Base-by-base conservation (phyloP, 208 protist genomes). In the Herpetomonas samuelpessoai region DNA sequence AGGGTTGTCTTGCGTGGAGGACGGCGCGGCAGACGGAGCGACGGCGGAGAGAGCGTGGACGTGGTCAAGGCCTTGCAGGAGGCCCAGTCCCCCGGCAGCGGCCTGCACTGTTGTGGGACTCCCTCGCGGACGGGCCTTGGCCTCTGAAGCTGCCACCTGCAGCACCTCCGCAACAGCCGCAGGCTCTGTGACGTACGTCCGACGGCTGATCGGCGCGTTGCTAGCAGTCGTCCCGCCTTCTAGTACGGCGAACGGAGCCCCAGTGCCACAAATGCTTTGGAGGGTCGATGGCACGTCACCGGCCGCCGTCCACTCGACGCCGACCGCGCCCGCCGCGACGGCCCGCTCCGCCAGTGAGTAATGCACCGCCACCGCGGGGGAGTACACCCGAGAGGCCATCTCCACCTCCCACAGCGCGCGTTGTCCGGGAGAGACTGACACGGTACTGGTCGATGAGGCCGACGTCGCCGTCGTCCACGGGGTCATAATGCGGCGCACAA, bases 331-430 rank as follows among this genome's bases (percentile, higher is more conserved):
- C 10, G 22, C 9, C 21, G 26, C 19, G 19, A 57, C 21, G 16
- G 75, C 62, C 25, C 29, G 67, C 4, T 67, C 60, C 0, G 74
- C 65, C n/a, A 87, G 67, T 16, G 69, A 51, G 67, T 82, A 81
- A 57, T 91, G 84, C 31, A 79, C 78, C 50, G 80, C 80, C 26
- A 91, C 80, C 0, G 68, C 72, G 2, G 84, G 84, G 2, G 84
- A 85, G 60, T 83, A 76, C 25, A 79, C 30, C 7, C 84, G 76
- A 0, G 78, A 49, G 0, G 76, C 74, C 60, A 88, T 78, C 55
- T 86, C 77, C 45, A 73, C 54, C 44, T 47, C 68, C 25, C 81
- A 65, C 10, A 88, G 41, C 10, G 41, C 68, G 38, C 47, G 21
- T 44, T 72, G 52, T 9, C 35, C 30, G 18, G 71, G 26, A 0